Percentiles rank a stretch among this genome's conserved stretches.
These are phyloP conservation scores for Neurospora intermedia DNA, from an alignment of 495 filamentous ascomycete species.

Conservation along the genomic window DNA sequence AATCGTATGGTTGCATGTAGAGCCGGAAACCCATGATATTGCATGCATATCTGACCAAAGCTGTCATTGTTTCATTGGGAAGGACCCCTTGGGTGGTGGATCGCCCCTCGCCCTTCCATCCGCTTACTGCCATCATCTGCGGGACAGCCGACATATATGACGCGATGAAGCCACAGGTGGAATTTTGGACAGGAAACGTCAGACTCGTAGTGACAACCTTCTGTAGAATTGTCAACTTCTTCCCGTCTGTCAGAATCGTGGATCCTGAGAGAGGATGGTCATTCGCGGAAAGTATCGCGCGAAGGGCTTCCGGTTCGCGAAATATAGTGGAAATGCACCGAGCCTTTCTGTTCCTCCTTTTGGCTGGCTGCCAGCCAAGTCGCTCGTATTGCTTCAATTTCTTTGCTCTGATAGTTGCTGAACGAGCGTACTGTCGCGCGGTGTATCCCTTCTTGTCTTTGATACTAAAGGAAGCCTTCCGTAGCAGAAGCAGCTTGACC, in stretches of 20 bases:
- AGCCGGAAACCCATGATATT: background rate
- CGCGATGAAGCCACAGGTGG: background rate
- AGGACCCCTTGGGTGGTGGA: background rate
- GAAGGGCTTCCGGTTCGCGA: background rate
- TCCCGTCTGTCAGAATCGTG: background rate
- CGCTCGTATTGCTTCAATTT: background rate
- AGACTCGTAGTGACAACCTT: background rate
- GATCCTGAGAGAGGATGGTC: background rate
- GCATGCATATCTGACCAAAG: background rate
- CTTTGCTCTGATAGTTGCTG: background rate
- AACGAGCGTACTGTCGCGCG: background rate
- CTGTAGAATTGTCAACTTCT: background rate
- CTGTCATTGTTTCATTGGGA: background rate
- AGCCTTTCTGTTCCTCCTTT: background rate
- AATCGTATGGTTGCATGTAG: background rate
- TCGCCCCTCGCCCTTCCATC: background rate
- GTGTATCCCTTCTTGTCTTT: background rate
- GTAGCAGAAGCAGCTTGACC: background rate
- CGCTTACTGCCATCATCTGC: background rate
- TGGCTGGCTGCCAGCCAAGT: background rate
- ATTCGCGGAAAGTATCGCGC: background rate
- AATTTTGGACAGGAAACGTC: background rate
- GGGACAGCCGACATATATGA: background rate
- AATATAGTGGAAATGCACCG: background rate
- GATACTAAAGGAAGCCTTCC: background rate